Conservation (phyloP, 2,329 filamentous ascomycete species). For the Fusarium scirpi region DNA sequence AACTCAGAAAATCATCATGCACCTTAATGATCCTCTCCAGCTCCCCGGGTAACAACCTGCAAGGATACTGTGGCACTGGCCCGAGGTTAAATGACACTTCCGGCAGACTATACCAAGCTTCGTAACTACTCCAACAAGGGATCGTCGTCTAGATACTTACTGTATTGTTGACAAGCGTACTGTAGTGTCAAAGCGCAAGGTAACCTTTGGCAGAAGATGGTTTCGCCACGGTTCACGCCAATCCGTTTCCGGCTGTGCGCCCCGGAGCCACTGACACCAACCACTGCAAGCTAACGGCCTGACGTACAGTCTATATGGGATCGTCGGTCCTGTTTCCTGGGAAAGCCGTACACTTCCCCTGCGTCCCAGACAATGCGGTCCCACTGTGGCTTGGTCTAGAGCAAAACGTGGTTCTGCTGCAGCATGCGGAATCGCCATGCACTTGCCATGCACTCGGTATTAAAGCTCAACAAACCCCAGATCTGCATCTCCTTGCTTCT, state of each 20-base stretch:
- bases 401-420: neutral
- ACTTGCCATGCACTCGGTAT: neutral
- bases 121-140: neutral
- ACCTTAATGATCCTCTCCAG: neutral
- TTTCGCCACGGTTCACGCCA: neutral
- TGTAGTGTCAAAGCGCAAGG: neutral
- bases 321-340: neutral
- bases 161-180: neutral
- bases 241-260: neutral
- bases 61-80: neutral
- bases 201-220: neutral
- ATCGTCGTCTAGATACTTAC: neutral
- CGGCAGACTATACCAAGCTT: neutral
- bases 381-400: neutral
- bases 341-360: neutral
- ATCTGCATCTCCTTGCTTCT: neutral
- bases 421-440: neutral
- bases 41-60: neutral
- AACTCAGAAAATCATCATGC: neutral
- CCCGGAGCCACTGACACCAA: neutral
- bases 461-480: conserved; percentile 1
- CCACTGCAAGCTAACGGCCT: neutral
- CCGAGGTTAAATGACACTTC: neutral
- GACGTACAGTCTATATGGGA: neutral
- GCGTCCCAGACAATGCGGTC: neutral